Percentiles rank a stretch among this genome's conserved stretches.
Evolutionary conservation across 2,329 filamentous ascomycete species (phyloP).

Genomic region (Claviceps spartinae): DNA sequence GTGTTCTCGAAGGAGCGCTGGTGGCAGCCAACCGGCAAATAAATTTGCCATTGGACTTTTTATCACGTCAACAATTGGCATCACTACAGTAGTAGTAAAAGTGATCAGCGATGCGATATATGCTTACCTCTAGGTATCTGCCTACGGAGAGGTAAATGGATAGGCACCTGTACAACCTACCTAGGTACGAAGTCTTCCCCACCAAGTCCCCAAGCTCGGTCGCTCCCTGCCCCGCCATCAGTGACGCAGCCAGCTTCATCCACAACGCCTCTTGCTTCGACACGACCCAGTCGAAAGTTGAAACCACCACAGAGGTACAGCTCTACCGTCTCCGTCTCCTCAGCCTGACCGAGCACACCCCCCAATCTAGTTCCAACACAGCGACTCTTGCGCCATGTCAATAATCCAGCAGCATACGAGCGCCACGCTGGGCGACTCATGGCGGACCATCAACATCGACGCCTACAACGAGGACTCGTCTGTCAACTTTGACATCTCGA

Average conservation of each 20-base stretch:
- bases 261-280: not conserved
- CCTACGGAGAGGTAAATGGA: no score
- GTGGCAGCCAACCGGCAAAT: no score
- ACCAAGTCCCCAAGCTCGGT: no score
- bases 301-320: not conserved
- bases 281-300: not conserved
- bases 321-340: not conserved
- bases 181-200: no score
- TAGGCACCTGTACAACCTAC: no score
- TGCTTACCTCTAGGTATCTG: no score
- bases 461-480: slow-evolving; percentile 80
- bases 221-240: no score
- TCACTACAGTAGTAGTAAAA: no score
- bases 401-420: slow-evolving; percentile 53
- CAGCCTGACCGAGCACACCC: not conserved
- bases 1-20: no score
- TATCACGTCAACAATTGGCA: no score
- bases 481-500: slow-evolving; percentile 79
- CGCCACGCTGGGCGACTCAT: slow-evolving; percentile 48
- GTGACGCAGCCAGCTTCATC: slow-evolving; percentile 11
- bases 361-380: not conserved
- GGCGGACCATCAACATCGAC: slow-evolving; percentile 91
- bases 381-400: slow-evolving; percentile 33
- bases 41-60: no score
- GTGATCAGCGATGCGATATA: no score